Evolutionary conservation across 2,329 filamentous ascomycete genomes (phyloP), one percentile per base, ranked within the genome.

Genomic region (Neofusicoccum sp.): DNA sequence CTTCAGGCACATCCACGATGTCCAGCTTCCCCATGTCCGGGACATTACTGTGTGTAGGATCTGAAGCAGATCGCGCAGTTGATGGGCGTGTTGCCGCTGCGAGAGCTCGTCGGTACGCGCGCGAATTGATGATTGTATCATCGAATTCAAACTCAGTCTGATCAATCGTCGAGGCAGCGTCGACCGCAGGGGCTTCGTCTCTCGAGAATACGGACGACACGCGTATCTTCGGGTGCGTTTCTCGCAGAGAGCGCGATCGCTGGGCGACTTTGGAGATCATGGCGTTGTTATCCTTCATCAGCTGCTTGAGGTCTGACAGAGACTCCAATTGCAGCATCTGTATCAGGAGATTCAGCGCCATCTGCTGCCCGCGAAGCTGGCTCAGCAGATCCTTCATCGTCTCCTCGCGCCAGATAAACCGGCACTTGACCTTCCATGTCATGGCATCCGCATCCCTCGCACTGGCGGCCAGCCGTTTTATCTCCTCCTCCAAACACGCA

Each of bases 311-410:
- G 16, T 73, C 71, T 16, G 66, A 63, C 58, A 73, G 67, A 3
- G 70, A 73, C 61, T 73, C 69, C 68, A 72, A 72, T 45, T 73
- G 72, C n/a, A 73, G 54, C 6, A 67, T 69, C 45, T 74, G 72
- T 14, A 74, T 68, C 11, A 74, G 64, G 20, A 74, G 47, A 34
- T 64, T 70, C 4, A 74, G 64, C 0, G 70, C 70, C 7, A 68
- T 68, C 43, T 74, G 71, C 48, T 73, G 70, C 1, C 71, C 71
- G 24, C 71, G 67, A 24, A 73, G 70, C 61, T 73, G 71, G 24
- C 67, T 67, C 48, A 74, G 61, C 34, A 73, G 62, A 41, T 74
- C 70, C 49, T 69, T 71, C 62, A 73, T 73, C 5, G 67, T 70
- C 8, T 69, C 71, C 51, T 74, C 71, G 38, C 71, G 72, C 67